phyloP scores from a whole-genome alignment of 441 rosid species.

The Gossypium aridum region DNA sequence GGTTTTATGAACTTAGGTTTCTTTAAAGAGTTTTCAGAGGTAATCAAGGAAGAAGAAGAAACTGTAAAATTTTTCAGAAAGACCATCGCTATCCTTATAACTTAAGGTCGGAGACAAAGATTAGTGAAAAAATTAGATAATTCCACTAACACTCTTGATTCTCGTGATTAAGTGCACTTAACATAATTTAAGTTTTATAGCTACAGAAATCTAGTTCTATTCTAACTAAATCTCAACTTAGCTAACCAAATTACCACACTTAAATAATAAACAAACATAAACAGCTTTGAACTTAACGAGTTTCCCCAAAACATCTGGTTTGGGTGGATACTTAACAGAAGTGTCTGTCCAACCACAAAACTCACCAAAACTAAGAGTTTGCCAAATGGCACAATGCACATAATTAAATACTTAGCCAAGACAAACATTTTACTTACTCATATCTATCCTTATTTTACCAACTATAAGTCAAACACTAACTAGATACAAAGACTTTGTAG shows the following conservation, averaged over 20 bases:
- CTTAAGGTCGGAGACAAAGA: too few relatives aligned
- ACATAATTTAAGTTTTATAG: not conserved
- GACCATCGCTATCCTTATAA: too few relatives aligned
- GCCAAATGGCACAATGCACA: not conserved
- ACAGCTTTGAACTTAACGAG: not conserved
- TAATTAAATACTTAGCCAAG: not conserved
- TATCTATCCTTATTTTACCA: not conserved
- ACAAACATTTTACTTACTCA: not conserved
- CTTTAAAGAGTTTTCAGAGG: too few relatives aligned
- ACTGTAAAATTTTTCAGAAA: too few relatives aligned
- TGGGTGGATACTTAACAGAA: not conserved
- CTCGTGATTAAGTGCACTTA: not conserved
- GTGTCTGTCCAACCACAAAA: not conserved
- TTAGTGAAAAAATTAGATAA: not conserved
- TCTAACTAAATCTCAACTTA: too few relatives aligned
- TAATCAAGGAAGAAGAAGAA: too few relatives aligned
- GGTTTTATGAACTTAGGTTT: too few relatives aligned
- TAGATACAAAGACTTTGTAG: not conserved
- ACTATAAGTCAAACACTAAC: not conserved
- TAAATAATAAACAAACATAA: too few relatives aligned
- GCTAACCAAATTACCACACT: not conserved
- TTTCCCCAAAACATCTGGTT: not conserved
- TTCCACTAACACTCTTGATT: not conserved
- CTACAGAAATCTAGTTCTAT: not conserved
- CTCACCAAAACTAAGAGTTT: not conserved